phyloP scores from a whole-genome alignment of 306 rosid genomes.

The Medicago ruthenica region DNA sequence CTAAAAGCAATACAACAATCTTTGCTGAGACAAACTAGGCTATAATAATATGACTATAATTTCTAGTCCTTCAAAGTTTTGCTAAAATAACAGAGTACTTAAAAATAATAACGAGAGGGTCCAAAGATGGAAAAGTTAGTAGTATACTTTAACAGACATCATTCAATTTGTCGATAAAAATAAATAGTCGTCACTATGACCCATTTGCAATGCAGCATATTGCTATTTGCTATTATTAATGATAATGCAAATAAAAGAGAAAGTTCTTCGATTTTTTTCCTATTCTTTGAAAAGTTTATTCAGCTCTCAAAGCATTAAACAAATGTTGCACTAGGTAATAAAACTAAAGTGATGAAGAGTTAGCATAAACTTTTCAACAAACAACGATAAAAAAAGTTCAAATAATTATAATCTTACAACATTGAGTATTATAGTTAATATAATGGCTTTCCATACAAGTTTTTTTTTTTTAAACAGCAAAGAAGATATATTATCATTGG shows the following conservation, averaged over 20 bases:
- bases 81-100: slow-evolving; percentile 4
- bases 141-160: neutral
- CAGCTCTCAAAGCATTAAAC: neutral
- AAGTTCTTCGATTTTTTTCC: neutral
- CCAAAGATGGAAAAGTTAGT: slow-evolving; percentile 17
- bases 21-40: neutral
- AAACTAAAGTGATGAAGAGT: neutral
- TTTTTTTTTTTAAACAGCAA: too few species aligned
- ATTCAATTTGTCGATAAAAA: neutral
- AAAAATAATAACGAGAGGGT: neutral
- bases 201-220: neutral
- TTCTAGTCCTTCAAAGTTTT: slow-evolving; percentile 22
- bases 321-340: neutral
- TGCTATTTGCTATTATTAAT: slow-evolving; percentile 2
- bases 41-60: neutral
- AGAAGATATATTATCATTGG: too few species aligned
- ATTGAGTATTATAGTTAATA: neutral
- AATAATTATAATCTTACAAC: neutral
- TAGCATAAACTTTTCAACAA: neutral
- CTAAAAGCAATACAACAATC: slow-evolving; percentile 13
- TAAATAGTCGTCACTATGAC: neutral
- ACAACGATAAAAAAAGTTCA: neutral
- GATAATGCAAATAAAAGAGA: slow-evolving; percentile 7
- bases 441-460: neutral
- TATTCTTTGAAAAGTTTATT: slow-evolving; percentile 8